phyloP scores from a whole-genome alignment of 371 early-diverging fungal genomes.

The Chytridium lagenaria region DNA sequence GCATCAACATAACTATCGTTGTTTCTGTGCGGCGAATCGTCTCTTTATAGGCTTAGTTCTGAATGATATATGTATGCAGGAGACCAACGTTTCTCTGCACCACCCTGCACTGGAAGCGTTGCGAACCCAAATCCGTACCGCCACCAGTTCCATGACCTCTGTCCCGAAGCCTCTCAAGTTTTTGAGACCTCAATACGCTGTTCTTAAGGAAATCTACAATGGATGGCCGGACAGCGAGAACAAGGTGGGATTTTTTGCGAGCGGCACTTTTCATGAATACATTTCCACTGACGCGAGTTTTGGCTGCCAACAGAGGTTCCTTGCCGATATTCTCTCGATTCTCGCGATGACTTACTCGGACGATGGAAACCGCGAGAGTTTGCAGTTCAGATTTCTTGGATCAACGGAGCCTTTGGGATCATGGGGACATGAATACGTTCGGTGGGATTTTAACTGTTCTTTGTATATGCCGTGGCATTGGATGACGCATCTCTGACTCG shows the following conservation, averaged over 20 bases:
- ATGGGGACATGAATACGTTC: conserved; percentile 99
- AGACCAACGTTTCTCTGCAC: conserved; percentile 74
- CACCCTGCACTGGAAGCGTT: conserved; percentile 86
- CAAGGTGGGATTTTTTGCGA: no score
- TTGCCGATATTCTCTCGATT: conserved; percentile 96
- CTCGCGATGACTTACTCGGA: conserved; percentile 94
- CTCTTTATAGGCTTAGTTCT: not conserved
- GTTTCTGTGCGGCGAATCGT: not conserved
- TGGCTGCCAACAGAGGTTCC: conserved; percentile 55
- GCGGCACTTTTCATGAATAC: no score
- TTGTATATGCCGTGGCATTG: no score
- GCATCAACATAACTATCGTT: no score
- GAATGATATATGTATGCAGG: conserved; percentile 55
- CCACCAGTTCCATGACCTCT: conserved; percentile 97
- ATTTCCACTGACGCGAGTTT: not conserved
- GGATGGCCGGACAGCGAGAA: conserved; percentile 77
- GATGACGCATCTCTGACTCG: no score
- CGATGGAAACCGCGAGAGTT: conserved; percentile 78
- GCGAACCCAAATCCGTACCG: conserved; percentile 87
- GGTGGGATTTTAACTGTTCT: no score
- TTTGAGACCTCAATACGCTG: conserved; percentile 83
- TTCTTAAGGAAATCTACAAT: conserved; percentile 71
- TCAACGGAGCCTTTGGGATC: conserved; percentile 81
- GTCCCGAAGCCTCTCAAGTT: conserved; percentile 98
- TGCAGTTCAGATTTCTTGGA: conserved; percentile 86